These are phyloP conservation scores for Penicillium argentinense DNA, from an alignment of 495 filamentous ascomycete species.

Conservation along the genomic window DNA sequence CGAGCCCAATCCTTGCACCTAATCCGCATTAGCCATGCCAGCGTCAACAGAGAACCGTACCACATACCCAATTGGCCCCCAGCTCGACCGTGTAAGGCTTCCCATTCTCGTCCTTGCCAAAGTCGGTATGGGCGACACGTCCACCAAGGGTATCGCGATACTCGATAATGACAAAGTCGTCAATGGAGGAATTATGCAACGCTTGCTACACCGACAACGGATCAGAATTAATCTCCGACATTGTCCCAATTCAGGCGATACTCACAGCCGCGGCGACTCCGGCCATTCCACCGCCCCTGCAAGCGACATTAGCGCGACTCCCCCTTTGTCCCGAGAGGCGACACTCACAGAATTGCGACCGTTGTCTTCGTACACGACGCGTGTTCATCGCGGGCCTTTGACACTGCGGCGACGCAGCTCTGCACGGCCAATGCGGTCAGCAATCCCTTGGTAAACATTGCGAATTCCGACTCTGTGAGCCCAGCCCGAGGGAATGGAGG, in stretches of 20 bases:
- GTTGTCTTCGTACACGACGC: conserved; percentile 30
- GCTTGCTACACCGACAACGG: conserved; percentile 13
- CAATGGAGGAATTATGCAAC: conserved; percentile 16
- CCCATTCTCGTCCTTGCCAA: conserved; percentile 19
- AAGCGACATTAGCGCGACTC: background rate
- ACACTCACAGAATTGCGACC: conserved; percentile 34
- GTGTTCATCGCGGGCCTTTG: conserved; percentile 9
- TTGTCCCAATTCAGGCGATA: background rate
- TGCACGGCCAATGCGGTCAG: conserved; percentile 10
- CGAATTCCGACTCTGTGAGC: too few species aligned
- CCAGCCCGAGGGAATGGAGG: background rate
- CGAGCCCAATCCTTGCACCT: conserved; percentile 21
- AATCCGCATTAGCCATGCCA: background rate
- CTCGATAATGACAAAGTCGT: conserved; percentile 24
- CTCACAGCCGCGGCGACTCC: conserved; percentile 66
- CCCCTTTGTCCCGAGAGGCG: background rate
- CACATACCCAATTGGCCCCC: conserved; percentile 20
- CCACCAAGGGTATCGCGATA: conserved; percentile 20
- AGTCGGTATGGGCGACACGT: conserved; percentile 15
- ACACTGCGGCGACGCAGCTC: conserved; percentile 11
- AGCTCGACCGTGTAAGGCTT: conserved; percentile 19
- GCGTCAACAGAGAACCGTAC: background rate
- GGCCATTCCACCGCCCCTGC: conserved; percentile 41
- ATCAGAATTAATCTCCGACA: background rate
- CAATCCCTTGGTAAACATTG: conserved; percentile 13